Percentiles rank a stretch among this genome's conserved stretches.
Evolutionary conservation across 2,329 filamentous ascomycete species (phyloP).

Genomic region (Phialophora verrucosa): DNA sequence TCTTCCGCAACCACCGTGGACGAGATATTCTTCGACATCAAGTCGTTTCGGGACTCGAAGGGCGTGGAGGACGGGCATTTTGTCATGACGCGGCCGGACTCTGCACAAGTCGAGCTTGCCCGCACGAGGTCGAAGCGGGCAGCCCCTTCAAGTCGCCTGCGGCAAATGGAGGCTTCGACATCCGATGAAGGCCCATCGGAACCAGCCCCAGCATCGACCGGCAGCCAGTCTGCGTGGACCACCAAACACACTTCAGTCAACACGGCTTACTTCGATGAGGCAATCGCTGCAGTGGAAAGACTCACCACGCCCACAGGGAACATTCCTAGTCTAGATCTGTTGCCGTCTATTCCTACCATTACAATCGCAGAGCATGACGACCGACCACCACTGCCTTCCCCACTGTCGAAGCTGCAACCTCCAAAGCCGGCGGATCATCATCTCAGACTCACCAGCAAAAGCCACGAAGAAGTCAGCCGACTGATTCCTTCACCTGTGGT

Average conservation of each 20-base stretch:
- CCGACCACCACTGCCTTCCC: not conserved
- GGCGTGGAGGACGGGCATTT: conserved; percentile 38
- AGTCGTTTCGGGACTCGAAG: conserved; percentile 38
- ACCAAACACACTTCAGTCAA: conserved; percentile 36
- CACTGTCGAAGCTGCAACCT: not conserved
- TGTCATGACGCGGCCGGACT: conserved; percentile 39
- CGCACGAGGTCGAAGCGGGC: conserved; percentile 35
- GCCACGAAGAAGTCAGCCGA: conserved; percentile 27
- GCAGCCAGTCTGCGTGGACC: conserved; percentile 21
- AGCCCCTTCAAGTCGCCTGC: conserved; percentile 14
- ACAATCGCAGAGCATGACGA: conserved; percentile 17
- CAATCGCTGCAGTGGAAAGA: conserved; percentile 39
- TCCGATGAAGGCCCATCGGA: conserved; percentile 3
- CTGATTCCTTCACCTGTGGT: conserved; percentile 36
- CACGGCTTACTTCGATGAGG: conserved; percentile 38
- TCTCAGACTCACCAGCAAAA: conserved; percentile 15
- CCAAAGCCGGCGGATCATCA: conserved; percentile 8
- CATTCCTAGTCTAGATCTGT: conserved; percentile 6
- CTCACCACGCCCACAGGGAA: conserved; percentile 26
- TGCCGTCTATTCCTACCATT: conserved; percentile 17
- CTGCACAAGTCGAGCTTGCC: conserved; percentile 35
- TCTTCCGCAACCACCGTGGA: conserved; percentile 35
- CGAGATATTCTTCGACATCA: conserved; percentile 41
- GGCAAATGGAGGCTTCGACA: conserved; percentile 18
- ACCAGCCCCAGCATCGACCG: conserved; percentile 6